Evolutionary conservation across 2,329 filamentous ascomycete species (phyloP), one percentile per base, ranked within the genome.

Genomic region (Calonectria pseudoreteaudii): DNA sequence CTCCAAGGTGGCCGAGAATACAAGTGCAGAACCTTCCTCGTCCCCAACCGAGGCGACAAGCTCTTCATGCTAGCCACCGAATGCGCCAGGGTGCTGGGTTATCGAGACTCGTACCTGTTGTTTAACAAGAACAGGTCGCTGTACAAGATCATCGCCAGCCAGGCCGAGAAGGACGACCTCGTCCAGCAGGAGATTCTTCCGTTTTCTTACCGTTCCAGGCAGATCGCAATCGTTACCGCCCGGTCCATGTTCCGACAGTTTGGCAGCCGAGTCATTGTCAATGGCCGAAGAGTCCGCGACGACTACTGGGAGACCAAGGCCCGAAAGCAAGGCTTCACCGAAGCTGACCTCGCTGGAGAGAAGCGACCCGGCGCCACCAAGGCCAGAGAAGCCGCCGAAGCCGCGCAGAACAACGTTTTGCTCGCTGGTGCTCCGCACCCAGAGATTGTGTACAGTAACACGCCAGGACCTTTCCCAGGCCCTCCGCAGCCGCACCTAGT

Each of bases 261-360:
- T 84, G 97, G 97, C 64, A 98, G 96, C 84, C 91, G 97, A 76
- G 94, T 99, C 67, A 97, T 99, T 76, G 92, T 94, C 44, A 94
- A 96, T 81, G 97, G 97, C 41, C 91, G 96, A 75, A 90, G 97
- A 72, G 97, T 99, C 52, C 93, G 97, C 65, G 97, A 99, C 85
- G 97, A 99, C 83, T 99, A 99, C 85, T 99, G 97, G 97, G 97
- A 98, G 85, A 94, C 93, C 82, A 98, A 98, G 86, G 97, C 97
- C 10, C 91, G 94, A 62, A 99, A 98, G 86, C 97, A 99, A 85
- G 97, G 97, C 14, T 99, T 99, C 83, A 99, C 97, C 1, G 97
- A 99, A 84, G 95, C 97, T 76, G 97, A 99, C 84, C 90, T 96
- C 66, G 97, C 97, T 5, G 97, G 97, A 50, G 97, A 99, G 86